Percentiles rank a stretch among this genome's conserved stretches.
Evolutionary conservation across 768 basidiomycete species (phyloP).

Genomic region (Phylloporus sp.): DNA sequence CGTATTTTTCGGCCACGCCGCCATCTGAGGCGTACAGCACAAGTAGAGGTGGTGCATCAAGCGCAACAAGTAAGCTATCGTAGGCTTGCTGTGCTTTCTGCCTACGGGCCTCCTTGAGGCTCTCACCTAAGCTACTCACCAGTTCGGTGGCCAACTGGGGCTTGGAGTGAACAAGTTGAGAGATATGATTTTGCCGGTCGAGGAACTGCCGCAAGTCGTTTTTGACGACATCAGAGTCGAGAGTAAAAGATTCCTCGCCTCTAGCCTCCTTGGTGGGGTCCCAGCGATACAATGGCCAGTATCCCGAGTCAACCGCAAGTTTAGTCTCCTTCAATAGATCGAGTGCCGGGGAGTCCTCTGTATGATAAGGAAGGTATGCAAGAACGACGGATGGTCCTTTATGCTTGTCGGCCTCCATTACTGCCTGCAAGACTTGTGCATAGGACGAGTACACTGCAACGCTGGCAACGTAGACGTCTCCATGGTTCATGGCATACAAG

Average conservation of each 20-base stretch:
- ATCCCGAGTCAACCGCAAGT: constrained; percentile 90
- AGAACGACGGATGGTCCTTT: constrained; percentile 88
- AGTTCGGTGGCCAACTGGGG: constrained; percentile 81
- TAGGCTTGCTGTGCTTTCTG: constrained; percentile 80
- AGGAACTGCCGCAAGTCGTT: constrained; percentile 91
- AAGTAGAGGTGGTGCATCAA: constrained; percentile 86
- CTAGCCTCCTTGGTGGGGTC: constrained; percentile 77
- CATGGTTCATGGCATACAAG: constrained; percentile 97
- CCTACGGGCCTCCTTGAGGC: constrained; percentile 77
- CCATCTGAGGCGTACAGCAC: constrained; percentile 95
- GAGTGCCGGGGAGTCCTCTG: constrained; percentile 74
- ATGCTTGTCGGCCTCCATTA: constrained; percentile 89
- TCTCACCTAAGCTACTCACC: constrained; percentile 81
- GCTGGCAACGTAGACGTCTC: constrained; percentile 93
- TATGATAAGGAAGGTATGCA: constrained; percentile 88
- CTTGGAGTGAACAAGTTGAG: constrained; percentile 80
- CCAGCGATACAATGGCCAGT: constrained; percentile 99
- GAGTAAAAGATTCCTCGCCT: constrained; percentile 81
- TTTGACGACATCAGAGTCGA: constrained; percentile 93
- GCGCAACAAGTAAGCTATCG: constrained; percentile 72
- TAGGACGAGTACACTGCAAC: constrained; percentile 96
- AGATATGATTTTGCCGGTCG: constrained; percentile 94
- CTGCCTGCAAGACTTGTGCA: constrained; percentile 84
- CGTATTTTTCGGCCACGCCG: constrained; percentile 93
- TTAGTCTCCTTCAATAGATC: constrained; percentile 97